Conservation (phyloP, 805 yeast genomes). For the Sugiyamaella qingdaonensis region DNA sequence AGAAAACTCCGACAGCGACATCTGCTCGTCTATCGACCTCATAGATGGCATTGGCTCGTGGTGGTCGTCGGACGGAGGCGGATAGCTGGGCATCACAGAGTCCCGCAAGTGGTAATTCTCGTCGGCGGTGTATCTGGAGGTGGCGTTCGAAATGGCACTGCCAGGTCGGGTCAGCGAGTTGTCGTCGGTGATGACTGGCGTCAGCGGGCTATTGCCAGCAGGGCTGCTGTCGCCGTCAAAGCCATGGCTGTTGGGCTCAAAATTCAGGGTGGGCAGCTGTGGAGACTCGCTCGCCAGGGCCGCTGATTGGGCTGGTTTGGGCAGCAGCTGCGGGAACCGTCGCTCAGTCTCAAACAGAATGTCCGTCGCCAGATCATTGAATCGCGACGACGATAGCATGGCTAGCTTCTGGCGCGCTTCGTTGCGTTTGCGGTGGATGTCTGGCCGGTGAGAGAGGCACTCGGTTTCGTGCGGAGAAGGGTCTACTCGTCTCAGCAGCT, state of each 20-base stretch:
- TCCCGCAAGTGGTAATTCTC: constrained; percentile 11
- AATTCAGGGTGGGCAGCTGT: background rate
- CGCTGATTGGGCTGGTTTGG: background rate
- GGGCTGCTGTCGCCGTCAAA: background rate
- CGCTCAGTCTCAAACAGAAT: constrained; percentile 75
- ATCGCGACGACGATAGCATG: constrained; percentile 72
- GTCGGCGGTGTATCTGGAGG: constrained; percentile 8
- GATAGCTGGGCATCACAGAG: constrained; percentile 7
- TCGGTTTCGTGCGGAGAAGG: constrained; percentile 31
- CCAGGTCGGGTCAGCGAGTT: background rate
- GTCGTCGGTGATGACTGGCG: background rate
- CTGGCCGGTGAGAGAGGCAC: constrained; percentile 61
- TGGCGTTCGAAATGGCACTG: constrained; percentile 6
- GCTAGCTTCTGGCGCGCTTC: constrained; percentile 92
- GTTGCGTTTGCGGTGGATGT: constrained; percentile 89
- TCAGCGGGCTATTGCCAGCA: background rate
- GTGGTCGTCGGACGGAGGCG: background rate
- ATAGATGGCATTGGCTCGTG: constrained; percentile 1
- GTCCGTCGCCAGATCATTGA: constrained; percentile 87
- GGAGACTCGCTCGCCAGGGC: background rate
- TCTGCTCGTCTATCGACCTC: background rate
- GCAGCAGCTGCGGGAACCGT: background rate
- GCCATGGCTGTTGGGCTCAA: background rate
- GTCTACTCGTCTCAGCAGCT: constrained; percentile 68
- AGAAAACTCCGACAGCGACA: background rate